Base-by-base conservation (phyloP, 2,329 filamentous ascomycete species). In the Hypoxylon sp. region DNA sequence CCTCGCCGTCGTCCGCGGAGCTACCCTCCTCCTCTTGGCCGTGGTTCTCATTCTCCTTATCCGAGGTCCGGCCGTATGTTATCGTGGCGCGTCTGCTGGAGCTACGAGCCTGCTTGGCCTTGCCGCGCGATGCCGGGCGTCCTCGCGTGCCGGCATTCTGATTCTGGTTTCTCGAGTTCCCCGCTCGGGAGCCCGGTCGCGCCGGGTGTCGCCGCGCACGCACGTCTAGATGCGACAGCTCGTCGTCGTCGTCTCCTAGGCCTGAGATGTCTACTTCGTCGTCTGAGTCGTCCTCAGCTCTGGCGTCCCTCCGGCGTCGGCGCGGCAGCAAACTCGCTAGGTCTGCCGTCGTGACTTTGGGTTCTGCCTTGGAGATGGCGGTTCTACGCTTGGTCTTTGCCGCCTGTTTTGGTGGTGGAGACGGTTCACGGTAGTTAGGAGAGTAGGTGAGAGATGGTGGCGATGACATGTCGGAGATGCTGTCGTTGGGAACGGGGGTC, bases 401-500 rank as follows among this genome's bases (percentile, higher is more conserved):
- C 19, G 72, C 71, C 51, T 70, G 77, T 11, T 68, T 63, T 14
- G 74, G 77, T 5, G 74, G 74, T 5, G 76, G 76, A 5, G 77
- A 73, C 13, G 76, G 74, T 0, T 78, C 74, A 8, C 72, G 77
- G 66, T 82, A 84, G 72, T 91, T 90, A 33, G 89, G 89, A 0
- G 89, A 91, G 74, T 91, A 88, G 3, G 89, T 91, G 3, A 91
- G 81, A 0, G 89, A 91, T 0, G 89, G 89, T 0, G 88, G 89
- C 2, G 88, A 91, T 1, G 89, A 91, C 10, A 88, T 80, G 50
- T 88, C 84, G 0, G 86, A 88, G n/a, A 81, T 70, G 67, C 82
- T 78, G 48, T 82, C 82, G 24, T 81, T 76, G 6, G 74, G 74
- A 1, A 77, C 80, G 0, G 82, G 81, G 0, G 82, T 83, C 60